Evolutionary conservation across 208 protist genomes (phyloP), one percentile per base, ranked within the genome.

Genomic region (Borovskyia barvae): DNA sequence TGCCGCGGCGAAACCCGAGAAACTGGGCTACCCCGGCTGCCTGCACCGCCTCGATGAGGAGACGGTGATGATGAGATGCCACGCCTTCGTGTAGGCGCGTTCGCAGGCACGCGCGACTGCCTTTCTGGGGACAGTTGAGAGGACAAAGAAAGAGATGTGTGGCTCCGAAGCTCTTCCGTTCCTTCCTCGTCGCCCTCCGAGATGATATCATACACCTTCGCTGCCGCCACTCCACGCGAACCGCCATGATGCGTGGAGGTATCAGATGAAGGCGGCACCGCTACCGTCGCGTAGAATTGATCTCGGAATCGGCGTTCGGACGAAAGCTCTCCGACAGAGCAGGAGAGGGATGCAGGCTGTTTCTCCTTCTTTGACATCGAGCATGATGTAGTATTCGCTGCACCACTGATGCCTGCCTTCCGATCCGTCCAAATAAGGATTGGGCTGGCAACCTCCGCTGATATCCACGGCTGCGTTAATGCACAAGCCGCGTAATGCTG

Each of bases 101-200:
- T n/a, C n/a, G n/a, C n/a, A n/a, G n/a, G n/a, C n/a, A n/a, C n/a
- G n/a, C n/a, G n/a, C n/a, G n/a, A n/a, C n/a, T n/a, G n/a, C n/a
- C n/a, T n/a, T n/a, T n/a, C n/a, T n/a, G n/a, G n/a, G n/a, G n/a
- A n/a, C n/a, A n/a, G 32, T 20, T 56, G 30, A 22, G 36, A 55
- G 5, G 49, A 41, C 1, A 36, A 40, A 14, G 33, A 7, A n/a
- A n/a, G n/a, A n/a, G n/a, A n/a, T n/a, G n/a, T n/a, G n/a, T 14
- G 29, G 25, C 49, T 42, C n/a, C 14, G 20, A 14, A 3, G n/a
- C 45, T 14, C 64, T 41, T n/a, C 22, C 49, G 12, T 48, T 50
- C 30, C n/a, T n/a, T 64, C 55, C 29, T 48, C 41, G 20, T 68
- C 68, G 2, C 60, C 62, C 4, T 76, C 69, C 20, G 61, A 70